phyloP scores from a whole-genome alignment of 192 early-diverging fungal species.

The Umbelopsis vinacea region DNA sequence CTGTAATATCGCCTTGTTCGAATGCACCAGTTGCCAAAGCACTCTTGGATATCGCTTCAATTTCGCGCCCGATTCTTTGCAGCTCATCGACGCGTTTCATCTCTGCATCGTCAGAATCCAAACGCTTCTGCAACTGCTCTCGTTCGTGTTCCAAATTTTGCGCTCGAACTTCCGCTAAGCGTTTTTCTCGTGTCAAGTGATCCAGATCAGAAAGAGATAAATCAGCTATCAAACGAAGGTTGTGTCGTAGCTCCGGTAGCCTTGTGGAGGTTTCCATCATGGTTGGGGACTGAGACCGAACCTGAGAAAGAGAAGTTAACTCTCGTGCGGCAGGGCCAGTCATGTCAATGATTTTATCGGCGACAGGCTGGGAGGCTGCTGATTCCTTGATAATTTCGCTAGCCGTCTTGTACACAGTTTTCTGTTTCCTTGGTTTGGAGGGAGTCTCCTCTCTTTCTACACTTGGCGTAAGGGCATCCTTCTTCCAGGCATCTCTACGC shows the following conservation, averaged over 20 bases:
- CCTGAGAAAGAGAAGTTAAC: slow-evolving; percentile 42
- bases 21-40: slow-evolving; percentile 38
- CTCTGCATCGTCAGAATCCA: slow-evolving; percentile 45
- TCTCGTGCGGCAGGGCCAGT: slow-evolving; percentile 67
- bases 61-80: slow-evolving; percentile 51
- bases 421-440: slow-evolving; percentile 39
- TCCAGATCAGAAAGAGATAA: slow-evolving; percentile 72
- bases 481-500: slow-evolving; percentile 52
- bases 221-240: slow-evolving; percentile 74
- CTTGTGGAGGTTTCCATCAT: slow-evolving; percentile 57
- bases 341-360: slow-evolving; percentile 85
- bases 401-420: slow-evolving; percentile 74
- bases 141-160: slow-evolving; percentile 48
- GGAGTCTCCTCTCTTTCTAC: slow-evolving; percentile 18
- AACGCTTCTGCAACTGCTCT: slow-evolving; percentile 20
- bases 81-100: slow-evolving; percentile 47
- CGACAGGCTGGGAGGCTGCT: slow-evolving; percentile 33
- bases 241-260: slow-evolving; percentile 79
- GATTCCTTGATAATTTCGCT: slow-evolving; percentile 70
- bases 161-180: slow-evolving; percentile 50
- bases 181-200: slow-evolving; percentile 59
- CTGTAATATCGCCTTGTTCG: slow-evolving; percentile 46
- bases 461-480: slow-evolving; percentile 29
- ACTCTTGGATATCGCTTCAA: slow-evolving; percentile 31
- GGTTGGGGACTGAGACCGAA: slow-evolving; percentile 51